A percentile compares a stretch with the other conserved stretches of the same genome.
Conservation (phyloP, 2,329 filamentous ascomycete genomes). For the Aspergillus sp. region DNA sequence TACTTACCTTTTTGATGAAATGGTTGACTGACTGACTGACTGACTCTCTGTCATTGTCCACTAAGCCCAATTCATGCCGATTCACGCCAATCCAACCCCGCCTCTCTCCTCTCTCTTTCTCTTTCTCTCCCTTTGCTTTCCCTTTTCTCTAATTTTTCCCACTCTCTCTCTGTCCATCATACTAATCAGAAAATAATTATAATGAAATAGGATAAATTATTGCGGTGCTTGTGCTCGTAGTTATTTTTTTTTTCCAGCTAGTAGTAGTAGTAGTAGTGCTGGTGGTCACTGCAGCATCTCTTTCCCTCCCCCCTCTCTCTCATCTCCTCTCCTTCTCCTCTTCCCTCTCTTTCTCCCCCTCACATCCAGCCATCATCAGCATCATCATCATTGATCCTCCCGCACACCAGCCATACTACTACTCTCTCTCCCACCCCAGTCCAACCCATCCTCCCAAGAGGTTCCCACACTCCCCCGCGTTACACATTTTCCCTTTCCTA, state of each 20-base stretch:
- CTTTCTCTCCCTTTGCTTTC: conserved; percentile 5
- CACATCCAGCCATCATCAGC: not conserved
- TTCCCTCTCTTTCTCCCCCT: not conserved
- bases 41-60: not conserved
- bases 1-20: too few species aligned
- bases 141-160: not conserved
- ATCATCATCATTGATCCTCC: not conserved
- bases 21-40: too few species aligned
- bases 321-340: not conserved
- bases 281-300: not conserved
- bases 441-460: conserved; percentile 1
- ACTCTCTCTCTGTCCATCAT: not conserved
- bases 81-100: conserved; percentile 8
- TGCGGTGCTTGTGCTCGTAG: too few species aligned
- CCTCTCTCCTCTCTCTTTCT: not conserved
- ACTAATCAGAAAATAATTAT: not conserved
- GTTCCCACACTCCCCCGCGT: conserved; percentile 2
- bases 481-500: not conserved
- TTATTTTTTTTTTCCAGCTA: not conserved
- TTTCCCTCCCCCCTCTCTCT: not conserved
- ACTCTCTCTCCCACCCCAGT: not conserved
- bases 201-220: not conserved
- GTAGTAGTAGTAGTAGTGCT: not conserved
- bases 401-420: not conserved
- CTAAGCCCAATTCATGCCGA: not conserved